These are phyloP conservation scores for Colletotrichum noveboracense DNA, from an alignment of 2,329 filamentous ascomycete species.

Conservation along the genomic window DNA sequence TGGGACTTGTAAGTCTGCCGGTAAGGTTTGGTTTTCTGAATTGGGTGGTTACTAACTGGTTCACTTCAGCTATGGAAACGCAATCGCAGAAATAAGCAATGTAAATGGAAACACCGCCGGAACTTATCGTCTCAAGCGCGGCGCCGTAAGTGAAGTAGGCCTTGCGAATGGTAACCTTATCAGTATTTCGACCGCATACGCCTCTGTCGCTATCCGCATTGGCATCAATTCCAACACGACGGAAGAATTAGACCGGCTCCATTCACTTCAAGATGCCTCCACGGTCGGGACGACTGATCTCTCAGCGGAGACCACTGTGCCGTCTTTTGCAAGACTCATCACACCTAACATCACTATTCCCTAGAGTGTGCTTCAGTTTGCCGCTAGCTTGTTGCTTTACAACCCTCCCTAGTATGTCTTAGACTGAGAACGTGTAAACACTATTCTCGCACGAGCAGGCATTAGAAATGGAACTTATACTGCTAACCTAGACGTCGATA, in stretches of 20 bases:
- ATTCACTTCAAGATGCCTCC: neutral
- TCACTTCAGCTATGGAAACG: neutral
- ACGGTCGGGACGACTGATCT: neutral
- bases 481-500: neutral
- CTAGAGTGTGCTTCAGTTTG: neutral
- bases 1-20: neutral
- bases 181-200: neutral
- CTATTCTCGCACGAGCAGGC: neutral
- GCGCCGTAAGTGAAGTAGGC: neutral
- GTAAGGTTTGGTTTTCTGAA: neutral
- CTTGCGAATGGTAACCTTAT: neutral
- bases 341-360: neutral
- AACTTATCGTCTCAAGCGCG: neutral
- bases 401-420: neutral
- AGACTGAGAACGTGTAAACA: neutral
- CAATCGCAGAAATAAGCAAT: neutral
- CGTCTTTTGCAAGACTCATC: neutral
- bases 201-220: neutral
- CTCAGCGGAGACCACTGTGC: neutral
- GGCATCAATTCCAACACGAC: neutral
- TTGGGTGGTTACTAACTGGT: neutral
- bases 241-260: neutral
- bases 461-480: neutral
- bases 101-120: neutral
- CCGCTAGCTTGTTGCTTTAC: neutral